Evolutionary conservation across 306 rosid genomes (phyloP).

Genomic region (Cucurbita ficifolia): DNA sequence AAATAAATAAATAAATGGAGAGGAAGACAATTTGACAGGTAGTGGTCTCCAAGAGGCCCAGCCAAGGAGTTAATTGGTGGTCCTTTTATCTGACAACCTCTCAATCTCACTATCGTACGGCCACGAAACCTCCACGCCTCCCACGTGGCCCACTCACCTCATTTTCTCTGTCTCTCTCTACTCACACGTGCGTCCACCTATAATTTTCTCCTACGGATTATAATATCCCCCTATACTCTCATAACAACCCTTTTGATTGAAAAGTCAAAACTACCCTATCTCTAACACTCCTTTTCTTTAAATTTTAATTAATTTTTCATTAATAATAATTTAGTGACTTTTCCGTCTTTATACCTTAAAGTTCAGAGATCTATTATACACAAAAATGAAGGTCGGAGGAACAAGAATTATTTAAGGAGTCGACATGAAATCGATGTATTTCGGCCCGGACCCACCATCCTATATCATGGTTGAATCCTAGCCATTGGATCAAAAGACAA

Average conservation of each 20-base stretch:
- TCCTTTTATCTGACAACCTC: slow-evolving; percentile 20
- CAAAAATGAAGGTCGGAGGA: no score
- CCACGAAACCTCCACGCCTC: slow-evolving; percentile 8
- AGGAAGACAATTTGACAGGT: not conserved
- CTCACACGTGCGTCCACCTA: slow-evolving; percentile 11
- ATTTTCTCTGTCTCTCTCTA: slow-evolving; percentile 7
- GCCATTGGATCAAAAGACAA: slow-evolving; percentile 5
- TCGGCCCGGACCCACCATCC: not conserved
- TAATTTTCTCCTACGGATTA: not conserved
- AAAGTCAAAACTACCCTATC: slow-evolving; percentile 1
- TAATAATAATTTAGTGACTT: no score
- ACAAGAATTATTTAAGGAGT: no score
- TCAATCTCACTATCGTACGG: slow-evolving; percentile 25
- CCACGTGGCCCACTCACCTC: not conserved
- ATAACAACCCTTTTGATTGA: not conserved
- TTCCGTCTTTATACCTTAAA: no score
- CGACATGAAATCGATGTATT: not conserved
- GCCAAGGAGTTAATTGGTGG: slow-evolving; percentile 20
- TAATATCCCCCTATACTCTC: not conserved
- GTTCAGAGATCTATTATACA: no score
- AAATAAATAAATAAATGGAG: no score
- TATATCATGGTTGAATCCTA: not conserved
- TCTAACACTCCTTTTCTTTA: no score
- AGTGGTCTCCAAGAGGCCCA: slow-evolving; percentile 14
- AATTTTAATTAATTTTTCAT: no score